These are phyloP conservation scores for Backusella tarrabulga DNA, from an alignment of 192 early-diverging fungal species.

Conservation along the genomic window DNA sequence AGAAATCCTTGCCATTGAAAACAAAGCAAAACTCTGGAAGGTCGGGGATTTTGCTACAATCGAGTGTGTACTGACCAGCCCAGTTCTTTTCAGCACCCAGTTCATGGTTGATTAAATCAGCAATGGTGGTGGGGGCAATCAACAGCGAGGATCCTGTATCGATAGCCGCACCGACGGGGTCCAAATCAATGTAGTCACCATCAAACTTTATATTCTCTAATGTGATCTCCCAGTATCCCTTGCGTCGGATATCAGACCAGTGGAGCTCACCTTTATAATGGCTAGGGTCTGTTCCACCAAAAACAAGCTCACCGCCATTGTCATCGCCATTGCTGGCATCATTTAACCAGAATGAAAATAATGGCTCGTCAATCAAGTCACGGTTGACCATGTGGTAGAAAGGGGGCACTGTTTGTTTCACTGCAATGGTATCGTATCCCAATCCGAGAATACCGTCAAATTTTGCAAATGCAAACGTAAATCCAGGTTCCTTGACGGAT, in stretches of 20 bases:
- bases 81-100: slow-evolving; percentile 94
- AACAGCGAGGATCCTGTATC: slow-evolving; percentile 92
- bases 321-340: slow-evolving; percentile 64
- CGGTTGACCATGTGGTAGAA: slow-evolving; percentile 92
- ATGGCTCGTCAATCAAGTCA: slow-evolving; percentile 72
- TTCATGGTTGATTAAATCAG: slow-evolving; percentile 85
- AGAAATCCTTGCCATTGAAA: slow-evolving; percentile 55
- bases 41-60: slow-evolving; percentile 77
- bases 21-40: slow-evolving; percentile 75
- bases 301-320: slow-evolving; percentile 81
- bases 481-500: slow-evolving; percentile 92
- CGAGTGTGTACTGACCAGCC: slow-evolving; percentile 81
- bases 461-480: slow-evolving; percentile 91
- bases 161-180: slow-evolving; percentile 76
- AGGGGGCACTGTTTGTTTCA: slow-evolving; percentile 86
- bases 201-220: slow-evolving; percentile 78
- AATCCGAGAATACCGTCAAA: slow-evolving; percentile 98
- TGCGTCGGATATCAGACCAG: slow-evolving; percentile 86
- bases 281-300: slow-evolving; percentile 80
- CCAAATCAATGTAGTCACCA: slow-evolving; percentile 68
- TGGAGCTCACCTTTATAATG: slow-evolving; percentile 70
- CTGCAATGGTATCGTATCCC: slow-evolving; percentile 88
- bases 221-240: slow-evolving; percentile 98
- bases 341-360: slow-evolving; percentile 90
- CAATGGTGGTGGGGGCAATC: slow-evolving; percentile 70